Percentiles rank a stretch among this genome's conserved stretches.
Evolutionary conservation across 2,329 filamentous ascomycete species (phyloP).

Genomic region (Chalaropsis thielavioides): DNA sequence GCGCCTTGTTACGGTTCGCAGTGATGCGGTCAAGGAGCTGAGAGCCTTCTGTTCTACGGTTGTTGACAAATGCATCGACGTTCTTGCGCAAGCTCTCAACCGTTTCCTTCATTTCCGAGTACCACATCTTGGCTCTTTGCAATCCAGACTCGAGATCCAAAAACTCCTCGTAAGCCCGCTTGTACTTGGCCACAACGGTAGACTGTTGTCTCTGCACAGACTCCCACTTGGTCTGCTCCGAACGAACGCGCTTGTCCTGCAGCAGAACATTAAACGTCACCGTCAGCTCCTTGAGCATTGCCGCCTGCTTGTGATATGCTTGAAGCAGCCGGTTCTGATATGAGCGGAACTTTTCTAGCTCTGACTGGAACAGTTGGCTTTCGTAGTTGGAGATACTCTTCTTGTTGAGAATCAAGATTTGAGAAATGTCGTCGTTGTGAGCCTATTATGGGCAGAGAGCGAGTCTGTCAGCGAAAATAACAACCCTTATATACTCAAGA

Average conservation of each 20-base stretch:
- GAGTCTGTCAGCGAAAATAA: constrained; percentile 16
- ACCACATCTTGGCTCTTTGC: constrained; percentile 80
- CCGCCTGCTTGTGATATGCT: constrained; percentile 87
- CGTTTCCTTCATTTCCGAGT: constrained; percentile 88
- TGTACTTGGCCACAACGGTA: constrained; percentile 72
- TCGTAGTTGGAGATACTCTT: constrained; percentile 91
- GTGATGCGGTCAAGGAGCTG: constrained; percentile 78
- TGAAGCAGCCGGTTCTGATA: constrained; percentile 85
- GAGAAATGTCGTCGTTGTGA: constrained; percentile 92
- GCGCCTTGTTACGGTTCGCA: constrained; percentile 41
- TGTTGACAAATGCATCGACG: constrained; percentile 92
- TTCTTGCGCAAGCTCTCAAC: constrained; percentile 88
- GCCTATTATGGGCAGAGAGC: constrained; percentile 41
- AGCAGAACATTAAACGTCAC: constrained; percentile 72
- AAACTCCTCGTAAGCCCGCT: constrained; percentile 83
- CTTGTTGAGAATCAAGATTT: constrained; percentile 93
- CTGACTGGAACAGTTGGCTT: constrained; percentile 79
- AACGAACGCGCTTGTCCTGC: constrained; percentile 83
- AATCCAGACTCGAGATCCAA: constrained; percentile 77
- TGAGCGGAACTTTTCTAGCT: constrained; percentile 92
- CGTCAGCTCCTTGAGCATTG: constrained; percentile 88
- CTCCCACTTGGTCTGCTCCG: constrained; percentile 94
- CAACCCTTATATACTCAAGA: no score
- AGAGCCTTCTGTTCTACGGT: constrained; percentile 77
- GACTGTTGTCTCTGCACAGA: constrained; percentile 68